Base-by-base conservation (phyloP, 2,329 filamentous ascomycete genomes). In the Colletotrichum sp. region DNA sequence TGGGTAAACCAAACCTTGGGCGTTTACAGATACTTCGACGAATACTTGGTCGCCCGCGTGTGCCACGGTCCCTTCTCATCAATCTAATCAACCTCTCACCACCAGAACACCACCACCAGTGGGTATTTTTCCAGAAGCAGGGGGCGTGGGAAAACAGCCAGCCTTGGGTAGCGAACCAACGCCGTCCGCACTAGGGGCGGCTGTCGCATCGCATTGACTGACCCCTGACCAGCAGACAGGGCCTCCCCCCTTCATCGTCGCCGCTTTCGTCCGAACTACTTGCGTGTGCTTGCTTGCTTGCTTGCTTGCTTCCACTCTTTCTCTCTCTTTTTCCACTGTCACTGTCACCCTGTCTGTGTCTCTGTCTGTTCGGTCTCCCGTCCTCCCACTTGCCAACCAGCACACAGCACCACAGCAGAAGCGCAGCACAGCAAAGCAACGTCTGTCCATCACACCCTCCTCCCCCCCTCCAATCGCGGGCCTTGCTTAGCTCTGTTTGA, bases 161-260 rank as follows among this genome's bases (percentile, higher is more conserved):
- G 30, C 27, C 44, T 52, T 52, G 32, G 36, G 52, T n/a, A 69
- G 52, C 67, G 60, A 65, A 22, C 34, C 64, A 48, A 68, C 68
- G 68, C 57, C 65, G 39, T 30, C 71, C 65, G 57, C 36, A 73
- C 73, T 68, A 73, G 70, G 70, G 73, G 73, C 73, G 70, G 64
- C 64, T 73, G 70, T 68, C 57, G 73, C 64, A 75, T 73, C 74
- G 74, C 70, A 75, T 75, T 75, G 70, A 75, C 70, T 39, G 55
- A 39, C 74, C 72, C 70, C 72, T 73, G 73, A 68, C 22, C 44
- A 48, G 44, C 44, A 32, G 70, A 64, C 70, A 75, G 57, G 73
- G 70, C 57, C 22, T 44, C n/a, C 11, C 39, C 36, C 57, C 59
- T 64, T 55, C 39, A 22, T 28, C 59, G 36, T 28, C 60, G 59